Base-by-base conservation (phyloP, 2,329 filamentous ascomycete species). In the Helicocarpus griseus region DNA sequence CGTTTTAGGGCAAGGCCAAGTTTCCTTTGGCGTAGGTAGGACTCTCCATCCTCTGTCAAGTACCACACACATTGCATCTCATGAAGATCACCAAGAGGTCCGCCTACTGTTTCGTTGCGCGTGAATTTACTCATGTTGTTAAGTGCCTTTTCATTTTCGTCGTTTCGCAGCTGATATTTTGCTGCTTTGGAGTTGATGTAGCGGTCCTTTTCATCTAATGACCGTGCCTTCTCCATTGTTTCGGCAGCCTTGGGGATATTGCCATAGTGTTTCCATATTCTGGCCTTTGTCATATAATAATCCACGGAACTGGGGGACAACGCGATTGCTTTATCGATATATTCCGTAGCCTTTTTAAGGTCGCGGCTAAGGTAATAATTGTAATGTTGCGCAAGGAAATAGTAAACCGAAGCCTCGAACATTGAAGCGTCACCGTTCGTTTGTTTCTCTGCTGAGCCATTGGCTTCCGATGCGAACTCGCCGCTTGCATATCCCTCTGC, bases 41-140 rank as follows among this genome's bases (percentile, higher is more conserved):
- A 83, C 71, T 96, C 87, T 51, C 89, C 93, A 65, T 98, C 94
- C 71, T 98, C 93, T 4, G 88, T 93, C 62, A 98, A 73, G 67
- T 84, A 98, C 94, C 93, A 98, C 60, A 97, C 82, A 66, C 90
- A 96, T 71, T 98, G 93, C 93, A 98, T 98, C 61, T 98, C 93
- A 58, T 94, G 79, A 33, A 98, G 80, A 68, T 98, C 93, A 45
- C 86, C 87, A 38, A 98, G 74, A 4, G 94, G 87, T 1, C 93
- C 93, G 5, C 89, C 89, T 11, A 85, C 79, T 3, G 89, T 86
- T 63, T 98, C 93, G 49, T 90, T 90, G 50, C 91, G 80, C 0
- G 94, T 98, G 70, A 98, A 98, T 57, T 96, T 80, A 56, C 89
- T 87, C 77, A 97, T 89, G 0, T 89, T 95, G 61, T 87, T 82